Conservation (phyloP, 257 asterid species). For the Lantana camara region DNA sequence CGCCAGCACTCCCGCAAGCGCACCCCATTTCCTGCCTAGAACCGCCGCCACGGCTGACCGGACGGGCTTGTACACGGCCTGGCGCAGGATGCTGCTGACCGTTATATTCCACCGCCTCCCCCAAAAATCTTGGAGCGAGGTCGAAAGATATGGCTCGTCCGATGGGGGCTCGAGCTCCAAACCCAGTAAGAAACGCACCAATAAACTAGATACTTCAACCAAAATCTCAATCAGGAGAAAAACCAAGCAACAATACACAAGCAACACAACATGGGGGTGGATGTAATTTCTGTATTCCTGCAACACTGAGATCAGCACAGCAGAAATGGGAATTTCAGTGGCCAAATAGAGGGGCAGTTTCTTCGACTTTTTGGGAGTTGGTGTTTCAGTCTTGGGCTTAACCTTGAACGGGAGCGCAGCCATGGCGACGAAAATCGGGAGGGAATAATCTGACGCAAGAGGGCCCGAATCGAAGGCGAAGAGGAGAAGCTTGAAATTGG, state of each 20-base stretch:
- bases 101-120: conserved; percentile 74
- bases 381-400: conserved; percentile 8
- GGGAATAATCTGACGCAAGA: conserved; percentile 35
- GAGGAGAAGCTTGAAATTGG: conserved; percentile 56
- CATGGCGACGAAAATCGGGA: conserved; percentile 41
- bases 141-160: conserved; percentile 59
- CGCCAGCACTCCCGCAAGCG: conserved; percentile 37
- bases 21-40: conserved; percentile 39
- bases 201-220: conserved; percentile 31
- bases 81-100: conserved; percentile 44
- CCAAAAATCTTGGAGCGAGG: conserved; percentile 74
- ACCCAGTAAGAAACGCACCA: conserved; percentile 30
- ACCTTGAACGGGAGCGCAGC: conserved; percentile 56
- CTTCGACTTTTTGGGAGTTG: conserved; percentile 9
- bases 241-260: conserved; percentile 32
- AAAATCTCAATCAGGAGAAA: conserved; percentile 44
- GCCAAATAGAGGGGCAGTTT: conserved; percentile 40
- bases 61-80: conserved; percentile 55
- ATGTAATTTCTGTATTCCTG: neutral
- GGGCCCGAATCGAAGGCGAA: conserved; percentile 69
- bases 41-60: conserved; percentile 20
- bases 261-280: conserved; percentile 22
- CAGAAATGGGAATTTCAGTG: conserved; percentile 31
- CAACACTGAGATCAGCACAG: conserved; percentile 21
- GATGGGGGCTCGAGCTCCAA: conserved; percentile 60